Conservation (phyloP, 495 filamentous ascomycete species). For the Talaromyces thailandensis region DNA sequence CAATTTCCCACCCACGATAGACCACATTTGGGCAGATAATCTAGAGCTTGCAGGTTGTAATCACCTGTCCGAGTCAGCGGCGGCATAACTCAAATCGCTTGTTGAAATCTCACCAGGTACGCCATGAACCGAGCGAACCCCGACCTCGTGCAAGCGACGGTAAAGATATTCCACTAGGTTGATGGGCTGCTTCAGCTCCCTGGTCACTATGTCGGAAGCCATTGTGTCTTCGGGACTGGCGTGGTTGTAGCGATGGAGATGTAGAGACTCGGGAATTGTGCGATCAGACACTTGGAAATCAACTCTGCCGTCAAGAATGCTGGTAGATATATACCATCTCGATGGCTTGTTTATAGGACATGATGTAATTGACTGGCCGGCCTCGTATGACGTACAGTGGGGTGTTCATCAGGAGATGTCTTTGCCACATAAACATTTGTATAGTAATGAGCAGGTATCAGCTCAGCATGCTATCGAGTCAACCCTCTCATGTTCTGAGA, state of each 20-base stretch:
- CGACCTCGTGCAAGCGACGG: constrained; percentile 52
- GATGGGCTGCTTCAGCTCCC: constrained; percentile 45
- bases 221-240: constrained; percentile 18
- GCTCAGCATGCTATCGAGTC: neutral
- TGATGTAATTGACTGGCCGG: constrained; percentile 1
- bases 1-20: constrained; percentile 61
- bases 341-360: neutral
- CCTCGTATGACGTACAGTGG: constrained; percentile 11
- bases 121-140: constrained; percentile 53
- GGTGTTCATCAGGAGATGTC: constrained; percentile 10
- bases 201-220: constrained; percentile 44
- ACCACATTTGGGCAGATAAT: constrained; percentile 49
- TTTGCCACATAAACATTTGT: no score
- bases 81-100: neutral
- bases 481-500: neutral
- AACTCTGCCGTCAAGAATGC: neutral
- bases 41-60: constrained; percentile 47
- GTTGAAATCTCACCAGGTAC: constrained; percentile 40
- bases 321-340: neutral
- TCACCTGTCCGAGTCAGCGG: constrained; percentile 17
- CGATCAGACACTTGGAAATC: no score
- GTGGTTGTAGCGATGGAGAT: neutral
- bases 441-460: neutral
- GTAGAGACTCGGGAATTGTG: neutral
- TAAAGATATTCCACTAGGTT: constrained; percentile 56